Evolutionary conservation across 768 basidiomycete species (phyloP).

Genomic region (Tulasnella sp.): DNA sequence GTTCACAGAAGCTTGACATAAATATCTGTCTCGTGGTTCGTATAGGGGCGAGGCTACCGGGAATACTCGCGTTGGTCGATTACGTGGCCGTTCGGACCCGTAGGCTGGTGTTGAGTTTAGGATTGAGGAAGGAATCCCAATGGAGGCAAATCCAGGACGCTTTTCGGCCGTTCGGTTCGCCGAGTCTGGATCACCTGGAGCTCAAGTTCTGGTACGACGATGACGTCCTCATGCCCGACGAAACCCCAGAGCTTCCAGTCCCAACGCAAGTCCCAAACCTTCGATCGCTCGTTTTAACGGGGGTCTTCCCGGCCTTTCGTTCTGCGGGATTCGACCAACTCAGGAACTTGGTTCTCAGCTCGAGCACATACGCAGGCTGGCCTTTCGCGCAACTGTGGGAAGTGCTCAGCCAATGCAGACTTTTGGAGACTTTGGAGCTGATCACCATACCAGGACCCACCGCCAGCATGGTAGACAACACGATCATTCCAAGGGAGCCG

Average conservation of each 20-base stretch:
- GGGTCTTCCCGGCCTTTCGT: neutral
- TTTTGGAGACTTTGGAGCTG: neutral
- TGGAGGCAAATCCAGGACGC: neutral
- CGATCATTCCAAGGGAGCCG: neutral
- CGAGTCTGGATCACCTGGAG: neutral
- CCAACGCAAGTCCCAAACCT: neutral
- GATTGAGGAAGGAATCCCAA: neutral
- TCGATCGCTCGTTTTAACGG: neutral
- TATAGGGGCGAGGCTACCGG: neutral
- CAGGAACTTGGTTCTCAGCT: neutral
- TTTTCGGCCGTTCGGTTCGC: neutral
- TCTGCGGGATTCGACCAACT: neutral
- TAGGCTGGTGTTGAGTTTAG: neutral
- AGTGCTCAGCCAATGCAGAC: neutral
- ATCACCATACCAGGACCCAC: neutral
- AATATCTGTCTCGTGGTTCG: neutral
- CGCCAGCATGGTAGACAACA: neutral
- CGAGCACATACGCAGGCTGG: neutral
- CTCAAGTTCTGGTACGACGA: neutral
- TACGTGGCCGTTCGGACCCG: neutral
- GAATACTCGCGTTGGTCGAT: neutral
- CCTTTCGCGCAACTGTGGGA: neutral
- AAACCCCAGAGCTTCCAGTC: neutral
- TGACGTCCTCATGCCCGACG: neutral
- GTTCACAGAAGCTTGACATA: neutral